Percentiles rank a stretch among this genome's conserved stretches.
phyloP scores from a whole-genome alignment of 345 rosid genomes.

The Schrenkiella parvula region DNA sequence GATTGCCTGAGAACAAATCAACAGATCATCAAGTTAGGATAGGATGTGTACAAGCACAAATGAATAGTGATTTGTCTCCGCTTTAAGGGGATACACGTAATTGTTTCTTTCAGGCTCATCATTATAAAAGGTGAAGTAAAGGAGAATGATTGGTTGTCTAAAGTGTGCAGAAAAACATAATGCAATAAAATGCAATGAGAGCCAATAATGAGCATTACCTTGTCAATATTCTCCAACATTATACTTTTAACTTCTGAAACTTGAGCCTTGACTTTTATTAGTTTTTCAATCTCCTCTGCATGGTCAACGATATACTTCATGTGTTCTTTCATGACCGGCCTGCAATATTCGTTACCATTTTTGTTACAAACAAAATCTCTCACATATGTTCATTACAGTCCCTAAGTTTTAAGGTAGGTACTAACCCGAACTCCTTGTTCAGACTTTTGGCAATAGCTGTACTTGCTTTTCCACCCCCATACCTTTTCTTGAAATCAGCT shows the following conservation, averaged over 20 bases:
- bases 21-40: no score
- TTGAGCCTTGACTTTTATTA: conserved; percentile 94
- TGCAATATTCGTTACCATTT: conserved; percentile 30
- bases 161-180: conserved; percentile 17
- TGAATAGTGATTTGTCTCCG: neutral
- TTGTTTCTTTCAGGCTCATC: neutral
- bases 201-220: conserved; percentile 42
- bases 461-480: conserved; percentile 93
- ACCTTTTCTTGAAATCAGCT: conserved; percentile 89
- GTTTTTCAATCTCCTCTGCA: conserved; percentile 89
- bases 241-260: conserved; percentile 96
- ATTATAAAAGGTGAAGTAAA: conserved; percentile 3
- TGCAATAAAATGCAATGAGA: neutral
- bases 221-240: conserved; percentile 94
- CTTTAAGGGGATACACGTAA: neutral
- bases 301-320: conserved; percentile 94
- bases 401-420: neutral
- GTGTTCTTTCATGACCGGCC: conserved; percentile 93
- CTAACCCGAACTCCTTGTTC: conserved; percentile 92
- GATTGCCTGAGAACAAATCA: conserved; percentile 49
- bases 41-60: neutral
- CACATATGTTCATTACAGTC: neutral
- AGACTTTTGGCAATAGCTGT: conserved; percentile 92
- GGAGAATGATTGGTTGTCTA: conserved; percentile 10
- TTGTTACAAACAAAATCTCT: neutral